phyloP scores from a whole-genome alignment of 2,329 filamentous ascomycete species.

The Fusarium sp. region DNA sequence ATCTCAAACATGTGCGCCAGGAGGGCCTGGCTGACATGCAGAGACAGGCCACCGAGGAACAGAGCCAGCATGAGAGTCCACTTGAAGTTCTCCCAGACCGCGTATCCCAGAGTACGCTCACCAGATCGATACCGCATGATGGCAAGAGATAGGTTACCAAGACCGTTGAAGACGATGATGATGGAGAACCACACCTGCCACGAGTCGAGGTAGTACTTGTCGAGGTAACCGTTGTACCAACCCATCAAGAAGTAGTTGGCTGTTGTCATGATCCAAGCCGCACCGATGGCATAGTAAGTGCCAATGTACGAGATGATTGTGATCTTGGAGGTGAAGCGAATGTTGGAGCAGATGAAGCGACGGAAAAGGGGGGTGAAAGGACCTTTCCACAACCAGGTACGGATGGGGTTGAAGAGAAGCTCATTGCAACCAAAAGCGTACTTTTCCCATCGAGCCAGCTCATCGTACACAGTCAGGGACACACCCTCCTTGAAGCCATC shows the following conservation, averaged over 20 bases:
- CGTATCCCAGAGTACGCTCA: slow-evolving; percentile 68
- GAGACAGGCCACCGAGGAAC: slow-evolving; percentile 83
- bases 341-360: slow-evolving; percentile 77
- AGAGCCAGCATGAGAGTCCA: slow-evolving; percentile 80
- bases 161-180: slow-evolving; percentile 80
- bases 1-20: slow-evolving; percentile 86
- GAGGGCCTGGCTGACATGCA: slow-evolving; percentile 84
- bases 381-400: slow-evolving; percentile 76
- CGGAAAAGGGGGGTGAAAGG: slow-evolving; percentile 85
- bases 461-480: slow-evolving; percentile 85
- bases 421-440: slow-evolving; percentile 88
- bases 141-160: slow-evolving; percentile 78
- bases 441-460: slow-evolving; percentile 87
- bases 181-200: slow-evolving; percentile 86
- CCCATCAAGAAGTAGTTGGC: slow-evolving; percentile 81
- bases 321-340: slow-evolving; percentile 79
- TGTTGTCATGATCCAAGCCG: slow-evolving; percentile 78
- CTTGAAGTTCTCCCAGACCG: slow-evolving; percentile 73
- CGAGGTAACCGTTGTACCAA: slow-evolving; percentile 80
- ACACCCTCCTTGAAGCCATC: slow-evolving; percentile 87
- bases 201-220: slow-evolving; percentile 83
- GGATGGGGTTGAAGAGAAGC: slow-evolving; percentile 81
- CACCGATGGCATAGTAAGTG: slow-evolving; percentile 82
- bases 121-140: slow-evolving; percentile 78
- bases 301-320: slow-evolving; percentile 82